Conservation (phyloP, 305 asterid genomes). For the Salvia sclarea region DNA sequence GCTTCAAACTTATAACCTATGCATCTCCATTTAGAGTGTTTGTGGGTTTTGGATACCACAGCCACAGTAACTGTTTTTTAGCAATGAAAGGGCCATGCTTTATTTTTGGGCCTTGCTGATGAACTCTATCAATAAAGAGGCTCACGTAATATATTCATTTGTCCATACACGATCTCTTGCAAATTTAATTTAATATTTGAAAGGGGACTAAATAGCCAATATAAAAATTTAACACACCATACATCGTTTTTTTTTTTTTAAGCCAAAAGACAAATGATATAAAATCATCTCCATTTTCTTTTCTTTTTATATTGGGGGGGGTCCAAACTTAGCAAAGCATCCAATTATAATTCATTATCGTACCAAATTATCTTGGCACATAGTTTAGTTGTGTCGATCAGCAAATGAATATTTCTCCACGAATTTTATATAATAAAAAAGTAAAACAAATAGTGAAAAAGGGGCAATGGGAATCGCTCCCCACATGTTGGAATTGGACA, state of each 20-base stretch:
- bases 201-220: neutral
- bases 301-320: neutral
- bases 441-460: neutral
- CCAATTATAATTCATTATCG: neutral
- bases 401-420: neutral
- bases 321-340: neutral
- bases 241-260: too few relatives aligned
- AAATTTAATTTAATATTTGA: neutral
- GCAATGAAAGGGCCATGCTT: neutral
- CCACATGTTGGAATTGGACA: constrained; percentile 37
- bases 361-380: neutral
- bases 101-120: neutral
- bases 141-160: neutral
- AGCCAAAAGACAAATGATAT: too few relatives aligned
- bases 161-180: neutral
- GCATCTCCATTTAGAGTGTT: too few relatives aligned
- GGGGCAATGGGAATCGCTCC: constrained; percentile 24
- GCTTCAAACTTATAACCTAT: too few relatives aligned
- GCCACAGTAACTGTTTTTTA: too few relatives aligned
- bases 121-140: neutral
- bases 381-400: neutral
- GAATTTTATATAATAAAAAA: neutral
- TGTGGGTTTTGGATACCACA: neutral
- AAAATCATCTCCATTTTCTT: neutral
- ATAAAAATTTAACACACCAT: too few relatives aligned